phyloP scores from a whole-genome alignment of 1,284 basidiomycete genomes.

The Ustilago vetiveriae region DNA sequence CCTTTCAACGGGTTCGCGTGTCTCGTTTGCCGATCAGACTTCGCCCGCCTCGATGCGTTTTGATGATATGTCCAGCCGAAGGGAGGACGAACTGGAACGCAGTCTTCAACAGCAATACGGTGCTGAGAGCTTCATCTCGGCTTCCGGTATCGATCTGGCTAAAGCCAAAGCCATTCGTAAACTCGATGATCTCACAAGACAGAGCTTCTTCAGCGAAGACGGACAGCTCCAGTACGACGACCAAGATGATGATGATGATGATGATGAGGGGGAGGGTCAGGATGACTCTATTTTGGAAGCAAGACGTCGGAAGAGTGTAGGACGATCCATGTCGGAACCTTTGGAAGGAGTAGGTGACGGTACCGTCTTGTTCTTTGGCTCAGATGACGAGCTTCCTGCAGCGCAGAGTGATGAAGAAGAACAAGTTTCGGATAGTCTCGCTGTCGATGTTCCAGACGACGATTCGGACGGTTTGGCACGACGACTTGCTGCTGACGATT shows the following conservation, averaged over 20 bases:
- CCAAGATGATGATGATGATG: conserved; percentile 11
- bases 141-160: conserved; percentile 27
- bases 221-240: conserved; percentile 33
- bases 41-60: conserved; percentile 26
- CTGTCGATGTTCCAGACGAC: conserved; percentile 25
- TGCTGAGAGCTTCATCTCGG: conserved; percentile 24
- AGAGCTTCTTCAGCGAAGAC: conserved; percentile 42
- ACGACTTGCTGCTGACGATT: conserved; percentile 7
- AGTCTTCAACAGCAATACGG: conserved; percentile 13
- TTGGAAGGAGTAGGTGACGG: conserved; percentile 34
- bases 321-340: conserved; percentile 39
- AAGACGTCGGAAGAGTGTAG: conserved; percentile 11
- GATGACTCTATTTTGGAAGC: conserved; percentile 2
- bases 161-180: conserved; percentile 26
- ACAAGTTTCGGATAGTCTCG: conserved; percentile 31
- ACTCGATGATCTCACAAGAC: conserved; percentile 42
- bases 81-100: conserved; percentile 40
- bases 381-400: conserved; percentile 9
- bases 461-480: conserved; percentile 28
- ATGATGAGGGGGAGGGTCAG: conserved; percentile 3
- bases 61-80: conserved; percentile 32
- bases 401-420: conserved; percentile 28
- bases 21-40: conserved; percentile 32
- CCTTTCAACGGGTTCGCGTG: conserved; percentile 35
- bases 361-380: conserved; percentile 36